Evolutionary conservation across 768 basidiomycete genomes (phyloP).

Genomic region (Lactarius trivialis): DNA sequence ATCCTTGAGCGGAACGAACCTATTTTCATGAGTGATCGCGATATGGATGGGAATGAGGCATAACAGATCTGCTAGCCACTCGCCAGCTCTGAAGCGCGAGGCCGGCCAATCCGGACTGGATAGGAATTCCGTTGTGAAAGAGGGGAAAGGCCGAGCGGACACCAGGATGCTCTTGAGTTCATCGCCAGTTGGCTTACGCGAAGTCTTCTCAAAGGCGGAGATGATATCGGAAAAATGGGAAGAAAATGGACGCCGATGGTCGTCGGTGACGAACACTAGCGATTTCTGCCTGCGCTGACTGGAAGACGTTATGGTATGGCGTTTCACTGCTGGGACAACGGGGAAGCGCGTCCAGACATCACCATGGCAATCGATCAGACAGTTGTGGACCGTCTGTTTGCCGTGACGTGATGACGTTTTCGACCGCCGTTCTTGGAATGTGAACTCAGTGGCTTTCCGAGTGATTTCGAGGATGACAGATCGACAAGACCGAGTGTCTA

Average conservation of each 20-base stretch:
- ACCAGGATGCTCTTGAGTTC: slow-evolving; percentile 37
- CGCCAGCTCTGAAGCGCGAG: slow-evolving; percentile 43
- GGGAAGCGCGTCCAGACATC: slow-evolving; percentile 17
- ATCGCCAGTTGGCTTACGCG: slow-evolving; percentile 47
- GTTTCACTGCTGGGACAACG: slow-evolving; percentile 12
- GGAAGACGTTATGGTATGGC: slow-evolving; percentile 11
- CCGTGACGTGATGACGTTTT: slow-evolving; percentile 22
- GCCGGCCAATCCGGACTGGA: slow-evolving; percentile 20
- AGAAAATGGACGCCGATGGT: slow-evolving; percentile 32
- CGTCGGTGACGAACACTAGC: slow-evolving; percentile 41
- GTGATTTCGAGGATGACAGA: slow-evolving; percentile 49
- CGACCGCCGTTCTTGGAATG: slow-evolving; percentile 41
- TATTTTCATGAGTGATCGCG: slow-evolving; percentile 52
- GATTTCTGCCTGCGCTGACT: slow-evolving; percentile 30
- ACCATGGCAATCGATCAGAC: slow-evolving; percentile 12
- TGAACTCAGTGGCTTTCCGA: slow-evolving; percentile 50
- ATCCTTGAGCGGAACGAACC: slow-evolving; percentile 57
- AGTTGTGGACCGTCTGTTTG: slow-evolving; percentile 36
- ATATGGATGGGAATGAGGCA: slow-evolving; percentile 63
- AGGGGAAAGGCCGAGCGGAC: slow-evolving; percentile 28
- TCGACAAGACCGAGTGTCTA: slow-evolving; percentile 28
- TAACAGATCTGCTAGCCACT: slow-evolving; percentile 56
- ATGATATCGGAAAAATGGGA: slow-evolving; percentile 44
- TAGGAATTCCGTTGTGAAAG: slow-evolving; percentile 24
- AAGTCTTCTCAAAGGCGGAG: slow-evolving; percentile 39